These are phyloP conservation scores for Phialocephala sp. DNA, from an alignment of 2,329 filamentous ascomycete genomes.

Conservation along the genomic window DNA sequence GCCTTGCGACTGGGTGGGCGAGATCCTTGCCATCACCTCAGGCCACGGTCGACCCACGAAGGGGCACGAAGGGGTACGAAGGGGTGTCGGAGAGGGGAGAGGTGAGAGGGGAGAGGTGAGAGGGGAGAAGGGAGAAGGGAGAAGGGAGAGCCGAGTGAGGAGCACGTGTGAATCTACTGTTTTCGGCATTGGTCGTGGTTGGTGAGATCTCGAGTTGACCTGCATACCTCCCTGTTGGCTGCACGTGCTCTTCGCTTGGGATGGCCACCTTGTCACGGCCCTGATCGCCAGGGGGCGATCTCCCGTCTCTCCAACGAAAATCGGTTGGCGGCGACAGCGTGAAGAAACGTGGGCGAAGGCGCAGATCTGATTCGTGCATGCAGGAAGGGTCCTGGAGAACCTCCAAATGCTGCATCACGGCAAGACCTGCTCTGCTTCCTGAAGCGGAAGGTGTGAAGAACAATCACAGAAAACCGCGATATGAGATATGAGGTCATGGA, in stretches of 20 bases:
- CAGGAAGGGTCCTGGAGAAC: not conserved
- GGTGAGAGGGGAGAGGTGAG: too few species aligned
- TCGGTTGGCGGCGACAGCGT: not conserved
- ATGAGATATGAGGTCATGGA: not conserved
- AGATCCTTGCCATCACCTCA: not conserved
- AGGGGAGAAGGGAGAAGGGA: too few species aligned
- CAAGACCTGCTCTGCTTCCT: not conserved
- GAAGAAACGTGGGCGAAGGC: not conserved
- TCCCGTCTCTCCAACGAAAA: not conserved
- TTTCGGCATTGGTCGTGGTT: not conserved
- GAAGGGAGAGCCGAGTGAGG: not conserved
- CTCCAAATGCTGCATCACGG: not conserved
- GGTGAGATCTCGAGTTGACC: conserved; percentile 2
- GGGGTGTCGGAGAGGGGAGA: not conserved
- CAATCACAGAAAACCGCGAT: not conserved
- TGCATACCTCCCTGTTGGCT: conserved; percentile 7
- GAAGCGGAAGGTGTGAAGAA: not conserved
- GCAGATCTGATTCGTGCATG: not conserved
- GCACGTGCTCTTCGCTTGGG: conserved; percentile 4
- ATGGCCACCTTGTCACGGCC: too few species aligned
- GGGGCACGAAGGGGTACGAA: not conserved
- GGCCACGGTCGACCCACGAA: not conserved
- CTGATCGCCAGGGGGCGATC: not conserved
- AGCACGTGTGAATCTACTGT: conserved; percentile 5
- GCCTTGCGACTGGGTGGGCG: not conserved